phyloP scores from a whole-genome alignment of 441 rosid genomes.

The Kokia cookei region DNA sequence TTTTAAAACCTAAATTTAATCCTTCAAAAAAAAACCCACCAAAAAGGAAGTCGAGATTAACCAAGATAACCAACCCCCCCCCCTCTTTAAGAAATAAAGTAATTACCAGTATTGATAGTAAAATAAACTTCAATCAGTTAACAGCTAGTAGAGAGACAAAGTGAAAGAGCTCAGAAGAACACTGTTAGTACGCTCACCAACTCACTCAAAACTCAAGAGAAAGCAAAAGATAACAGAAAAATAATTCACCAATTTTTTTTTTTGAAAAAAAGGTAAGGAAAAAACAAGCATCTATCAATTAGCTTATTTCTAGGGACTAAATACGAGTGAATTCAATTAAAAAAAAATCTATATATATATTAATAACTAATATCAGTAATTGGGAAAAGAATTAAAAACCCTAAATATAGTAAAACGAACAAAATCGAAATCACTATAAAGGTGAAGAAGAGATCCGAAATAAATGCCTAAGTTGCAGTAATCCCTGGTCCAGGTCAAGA shows the following conservation, averaged over 20 bases:
- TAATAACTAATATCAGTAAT: neutral
- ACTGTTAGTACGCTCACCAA: constrained; percentile 4
- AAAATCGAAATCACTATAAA: constrained; percentile 9
- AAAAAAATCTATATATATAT: constrained; percentile 5
- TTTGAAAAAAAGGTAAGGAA: neutral
- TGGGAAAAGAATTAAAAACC: neutral
- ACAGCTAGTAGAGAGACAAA: constrained; percentile 2
- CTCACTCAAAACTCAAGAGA: neutral
- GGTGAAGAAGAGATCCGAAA: constrained; percentile 51
- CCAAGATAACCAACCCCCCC: neutral
- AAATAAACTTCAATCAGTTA: constrained; percentile 9
- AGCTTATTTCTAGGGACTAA: constrained; percentile 25
- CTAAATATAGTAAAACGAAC: constrained; percentile 25
- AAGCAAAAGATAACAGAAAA: neutral
- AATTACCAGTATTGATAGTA: neutral
- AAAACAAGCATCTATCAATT: constrained; percentile 27
- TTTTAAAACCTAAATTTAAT: neutral
- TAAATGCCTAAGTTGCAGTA: constrained; percentile 27
- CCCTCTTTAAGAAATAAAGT: neutral
- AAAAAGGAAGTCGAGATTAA: neutral
- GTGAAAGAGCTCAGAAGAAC: neutral
- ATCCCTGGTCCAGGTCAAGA: constrained; percentile 3
- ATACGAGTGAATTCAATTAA: constrained; percentile 16
- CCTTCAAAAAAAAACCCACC: too few species aligned
- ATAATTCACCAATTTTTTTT: neutral